A percentile compares a stretch with the other conserved stretches of the same genome.
Evolutionary conservation across 371 early-diverging fungal species (phyloP).

Genomic region (Rhizopus sp.): DNA sequence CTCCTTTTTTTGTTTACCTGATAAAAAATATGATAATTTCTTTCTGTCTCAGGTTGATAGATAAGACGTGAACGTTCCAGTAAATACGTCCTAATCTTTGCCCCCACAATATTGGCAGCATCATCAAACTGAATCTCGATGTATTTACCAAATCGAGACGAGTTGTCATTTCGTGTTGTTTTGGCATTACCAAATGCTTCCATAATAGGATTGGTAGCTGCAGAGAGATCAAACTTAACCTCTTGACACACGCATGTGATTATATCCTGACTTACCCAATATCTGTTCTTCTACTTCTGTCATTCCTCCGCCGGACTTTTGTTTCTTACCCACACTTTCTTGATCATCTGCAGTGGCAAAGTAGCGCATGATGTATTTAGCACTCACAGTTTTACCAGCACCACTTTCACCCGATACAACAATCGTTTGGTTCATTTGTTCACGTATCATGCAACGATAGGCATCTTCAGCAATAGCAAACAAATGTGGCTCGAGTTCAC

Average conservation of each 20-base stretch:
- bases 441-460: conserved; percentile 93
- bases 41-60: conserved; percentile 91
- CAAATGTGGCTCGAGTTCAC: conserved; percentile 97
- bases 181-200: conserved; percentile 99
- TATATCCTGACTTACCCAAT: conserved; percentile 41
- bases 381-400: conserved; percentile 96
- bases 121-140: conserved; percentile 90
- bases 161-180: conserved; percentile 99
- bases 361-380: conserved; percentile 98
- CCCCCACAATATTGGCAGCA: conserved; percentile 88
- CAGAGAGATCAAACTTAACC: neutral
- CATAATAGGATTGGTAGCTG: conserved; percentile 97
- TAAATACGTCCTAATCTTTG: conserved; percentile 95
- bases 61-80: conserved; percentile 96
- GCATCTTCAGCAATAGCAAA: conserved; percentile 99
- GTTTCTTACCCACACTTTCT: conserved; percentile 45
- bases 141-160: conserved; percentile 99
- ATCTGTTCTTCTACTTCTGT: conserved; percentile 85
- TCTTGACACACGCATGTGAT: neutral
- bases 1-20: conserved; percentile 46
- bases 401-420: conserved; percentile 98
- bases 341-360: conserved; percentile 90
- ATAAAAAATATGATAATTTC: conserved; percentile 99
- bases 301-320: conserved; percentile 30
- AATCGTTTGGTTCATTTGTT: conserved; percentile 94